These are phyloP conservation scores for Mycena kentingensis DNA, from an alignment of 768 basidiomycete genomes.

Conservation along the genomic window DNA sequence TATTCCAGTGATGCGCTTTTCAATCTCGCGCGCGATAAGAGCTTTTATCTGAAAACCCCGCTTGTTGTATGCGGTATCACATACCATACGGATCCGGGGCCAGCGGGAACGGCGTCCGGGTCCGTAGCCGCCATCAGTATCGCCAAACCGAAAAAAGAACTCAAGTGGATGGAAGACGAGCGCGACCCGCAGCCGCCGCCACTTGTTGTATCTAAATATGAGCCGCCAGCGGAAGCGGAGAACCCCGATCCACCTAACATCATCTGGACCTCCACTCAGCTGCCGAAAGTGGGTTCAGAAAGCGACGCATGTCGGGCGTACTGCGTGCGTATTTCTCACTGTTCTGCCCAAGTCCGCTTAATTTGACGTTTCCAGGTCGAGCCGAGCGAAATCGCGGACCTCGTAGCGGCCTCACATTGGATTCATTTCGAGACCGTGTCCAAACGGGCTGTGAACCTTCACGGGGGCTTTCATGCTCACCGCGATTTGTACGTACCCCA, in stretches of 20 bases:
- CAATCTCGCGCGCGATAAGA: neutral
- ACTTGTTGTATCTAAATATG: neutral
- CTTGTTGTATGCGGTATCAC: neutral
- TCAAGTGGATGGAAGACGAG: neutral
- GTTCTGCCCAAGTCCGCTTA: no score
- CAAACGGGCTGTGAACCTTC: neutral
- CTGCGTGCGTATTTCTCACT: neutral
- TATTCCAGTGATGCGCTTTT: neutral
- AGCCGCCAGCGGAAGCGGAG: neutral
- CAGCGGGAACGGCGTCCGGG: neutral
- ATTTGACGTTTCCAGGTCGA: no score
- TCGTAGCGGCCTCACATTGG: neutral
- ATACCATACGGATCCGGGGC: neutral
- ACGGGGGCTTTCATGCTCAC: constrained; percentile 1
- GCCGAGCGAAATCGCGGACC: constrained; percentile 1
- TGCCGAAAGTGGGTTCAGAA: neutral
- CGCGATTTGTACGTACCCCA: neutral
- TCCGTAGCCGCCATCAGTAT: neutral
- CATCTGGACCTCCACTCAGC: neutral
- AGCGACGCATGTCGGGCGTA: neutral
- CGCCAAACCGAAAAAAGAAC: neutral
- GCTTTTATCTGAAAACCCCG: neutral
- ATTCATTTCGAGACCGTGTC: neutral
- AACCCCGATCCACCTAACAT: neutral
- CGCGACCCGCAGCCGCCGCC: neutral